phyloP scores from a whole-genome alignment of 116 monocot genomes.

The Papilionanthe hybrid region DNA sequence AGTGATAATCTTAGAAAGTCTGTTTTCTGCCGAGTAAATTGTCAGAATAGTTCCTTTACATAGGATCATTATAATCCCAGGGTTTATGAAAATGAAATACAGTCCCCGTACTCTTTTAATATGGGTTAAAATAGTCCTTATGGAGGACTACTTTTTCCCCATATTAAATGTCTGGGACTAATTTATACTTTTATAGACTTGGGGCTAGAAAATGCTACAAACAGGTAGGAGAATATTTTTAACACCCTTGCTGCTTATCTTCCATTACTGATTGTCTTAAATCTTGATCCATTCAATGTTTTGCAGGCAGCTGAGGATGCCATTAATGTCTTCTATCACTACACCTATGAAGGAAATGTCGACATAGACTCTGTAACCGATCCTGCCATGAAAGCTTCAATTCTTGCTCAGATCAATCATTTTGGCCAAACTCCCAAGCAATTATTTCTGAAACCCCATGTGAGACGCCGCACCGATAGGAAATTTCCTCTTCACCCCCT shows the following conservation, averaged over 20 bases:
- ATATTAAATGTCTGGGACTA: too few relatives aligned
- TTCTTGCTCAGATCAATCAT: slow-evolving; percentile 97
- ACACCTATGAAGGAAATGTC: slow-evolving; percentile 97
- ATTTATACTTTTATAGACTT: too few relatives aligned
- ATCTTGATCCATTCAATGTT: slow-evolving; percentile 6
- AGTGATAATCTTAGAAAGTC: background rate
- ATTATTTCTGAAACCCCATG: slow-evolving; percentile 83
- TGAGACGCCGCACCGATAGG: slow-evolving; percentile 58
- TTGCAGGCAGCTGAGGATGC: slow-evolving; percentile 95
- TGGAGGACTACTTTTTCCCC: too few relatives aligned
- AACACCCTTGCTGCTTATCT: too few relatives aligned
- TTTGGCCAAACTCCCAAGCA: slow-evolving; percentile 99
- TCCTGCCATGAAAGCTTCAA: slow-evolving; percentile 97
- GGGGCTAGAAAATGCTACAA: too few relatives aligned
- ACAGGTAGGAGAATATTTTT: too few relatives aligned
- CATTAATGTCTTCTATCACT: slow-evolving; percentile 97
- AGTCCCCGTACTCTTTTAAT: too few relatives aligned
- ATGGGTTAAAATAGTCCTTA: too few relatives aligned
- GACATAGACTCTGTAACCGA: slow-evolving; percentile 95
- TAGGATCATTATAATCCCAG: too few relatives aligned
- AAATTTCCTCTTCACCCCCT: slow-evolving; percentile 71
- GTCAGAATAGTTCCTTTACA: too few relatives aligned
- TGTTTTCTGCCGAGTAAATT: background rate
- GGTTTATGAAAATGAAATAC: too few relatives aligned
- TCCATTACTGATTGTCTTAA: background rate